Evolutionary conservation across 202 grass and related monocot genomes (phyloP).

Genomic region (Carex arenaria): DNA sequence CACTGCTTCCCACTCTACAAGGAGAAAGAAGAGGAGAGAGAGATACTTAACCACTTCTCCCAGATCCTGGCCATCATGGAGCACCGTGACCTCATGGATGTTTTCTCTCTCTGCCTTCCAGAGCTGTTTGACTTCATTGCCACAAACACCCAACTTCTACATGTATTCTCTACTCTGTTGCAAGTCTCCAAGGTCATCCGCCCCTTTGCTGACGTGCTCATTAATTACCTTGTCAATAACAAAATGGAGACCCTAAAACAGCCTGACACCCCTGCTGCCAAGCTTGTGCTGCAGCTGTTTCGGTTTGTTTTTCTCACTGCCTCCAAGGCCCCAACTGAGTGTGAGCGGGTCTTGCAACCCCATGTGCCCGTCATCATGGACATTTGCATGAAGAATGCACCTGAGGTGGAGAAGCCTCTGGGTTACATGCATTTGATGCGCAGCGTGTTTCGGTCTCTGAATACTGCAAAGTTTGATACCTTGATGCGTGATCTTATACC

Average conservation of each 20-base stretch:
- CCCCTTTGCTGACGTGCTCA: slow-evolving; percentile 90
- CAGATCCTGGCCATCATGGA: slow-evolving; percentile 97
- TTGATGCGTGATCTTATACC: slow-evolving; percentile 96
- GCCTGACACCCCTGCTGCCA: slow-evolving; percentile 90
- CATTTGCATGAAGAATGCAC: slow-evolving; percentile 95
- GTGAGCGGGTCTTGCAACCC: slow-evolving; percentile 89
- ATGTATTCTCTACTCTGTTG: slow-evolving; percentile 89
- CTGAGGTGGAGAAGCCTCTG: slow-evolving; percentile 95
- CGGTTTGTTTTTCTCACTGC: slow-evolving; percentile 94
- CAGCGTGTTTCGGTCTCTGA: slow-evolving; percentile 87
- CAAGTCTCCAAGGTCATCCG: slow-evolving; percentile 88
- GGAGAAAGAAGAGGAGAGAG: slow-evolving; percentile 95
- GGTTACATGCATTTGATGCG: slow-evolving; percentile 98
- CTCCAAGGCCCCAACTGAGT: slow-evolving; percentile 72
- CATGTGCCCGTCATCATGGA: slow-evolving; percentile 98
- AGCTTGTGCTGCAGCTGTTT: slow-evolving; percentile 92
- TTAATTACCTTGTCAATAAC: slow-evolving; percentile 91
- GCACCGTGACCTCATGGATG: slow-evolving; percentile 95
- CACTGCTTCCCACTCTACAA: slow-evolving; percentile 90
- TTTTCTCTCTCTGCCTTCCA: slow-evolving; percentile 94
- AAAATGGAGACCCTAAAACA: slow-evolving; percentile 96
- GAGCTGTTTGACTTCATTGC: slow-evolving; percentile 95
- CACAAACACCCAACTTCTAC: slow-evolving; percentile 87
- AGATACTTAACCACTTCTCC: slow-evolving; percentile 89
- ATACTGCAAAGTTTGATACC: slow-evolving; percentile 98